Evolutionary conservation across 352 stramenopile genomes (phyloP).

Genomic region (Pythium sukuiense): DNA sequence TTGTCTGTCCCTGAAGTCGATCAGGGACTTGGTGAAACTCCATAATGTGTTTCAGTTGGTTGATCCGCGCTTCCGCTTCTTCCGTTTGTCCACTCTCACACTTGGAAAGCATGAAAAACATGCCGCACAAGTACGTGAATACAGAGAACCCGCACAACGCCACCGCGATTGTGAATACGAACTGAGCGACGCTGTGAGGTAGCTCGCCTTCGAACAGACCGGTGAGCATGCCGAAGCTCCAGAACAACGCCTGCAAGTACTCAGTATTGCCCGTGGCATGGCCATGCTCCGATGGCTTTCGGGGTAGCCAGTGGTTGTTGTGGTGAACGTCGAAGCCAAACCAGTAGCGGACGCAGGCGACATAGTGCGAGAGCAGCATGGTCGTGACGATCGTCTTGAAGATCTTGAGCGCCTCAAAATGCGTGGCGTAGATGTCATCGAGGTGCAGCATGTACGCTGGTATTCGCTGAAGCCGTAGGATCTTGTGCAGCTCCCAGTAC

Average conservation of each 20-base stretch:
- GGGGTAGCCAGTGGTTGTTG: slow-evolving; percentile 42
- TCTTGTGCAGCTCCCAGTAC: slow-evolving; percentile 42
- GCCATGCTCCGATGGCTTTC: slow-evolving; percentile 2
- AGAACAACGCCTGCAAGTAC: slow-evolving; percentile 59
- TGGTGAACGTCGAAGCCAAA: slow-evolving; percentile 45
- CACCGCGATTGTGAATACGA: slow-evolving; percentile 58
- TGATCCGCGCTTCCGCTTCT: slow-evolving; percentile 46
- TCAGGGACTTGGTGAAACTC: slow-evolving; percentile 48
- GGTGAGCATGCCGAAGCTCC: slow-evolving; percentile 50
- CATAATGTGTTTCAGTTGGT: slow-evolving; percentile 59
- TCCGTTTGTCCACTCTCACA: slow-evolving; percentile 51
- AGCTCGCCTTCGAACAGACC: slow-evolving; percentile 56
- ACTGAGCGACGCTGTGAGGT: slow-evolving; percentile 37
- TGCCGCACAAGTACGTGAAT: slow-evolving; percentile 62
- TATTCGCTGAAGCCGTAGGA: slow-evolving; percentile 38
- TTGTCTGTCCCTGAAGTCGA: slow-evolving; percentile 33
- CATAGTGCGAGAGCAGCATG: slow-evolving; percentile 42
- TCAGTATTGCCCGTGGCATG: slow-evolving; percentile 16
- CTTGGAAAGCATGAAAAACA: slow-evolving; percentile 70
- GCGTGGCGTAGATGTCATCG: slow-evolving; percentile 53
- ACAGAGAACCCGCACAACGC: slow-evolving; percentile 49
- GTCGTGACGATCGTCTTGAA: slow-evolving; percentile 44
- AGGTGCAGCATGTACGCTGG: slow-evolving; percentile 42
- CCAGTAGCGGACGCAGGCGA: slow-evolving; percentile 51
- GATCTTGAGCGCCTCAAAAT: slow-evolving; percentile 58